Evolutionary conservation across 345 rosid species (phyloP), one percentile per base, ranked within the genome.

Genomic region (Pistacia vera): DNA sequence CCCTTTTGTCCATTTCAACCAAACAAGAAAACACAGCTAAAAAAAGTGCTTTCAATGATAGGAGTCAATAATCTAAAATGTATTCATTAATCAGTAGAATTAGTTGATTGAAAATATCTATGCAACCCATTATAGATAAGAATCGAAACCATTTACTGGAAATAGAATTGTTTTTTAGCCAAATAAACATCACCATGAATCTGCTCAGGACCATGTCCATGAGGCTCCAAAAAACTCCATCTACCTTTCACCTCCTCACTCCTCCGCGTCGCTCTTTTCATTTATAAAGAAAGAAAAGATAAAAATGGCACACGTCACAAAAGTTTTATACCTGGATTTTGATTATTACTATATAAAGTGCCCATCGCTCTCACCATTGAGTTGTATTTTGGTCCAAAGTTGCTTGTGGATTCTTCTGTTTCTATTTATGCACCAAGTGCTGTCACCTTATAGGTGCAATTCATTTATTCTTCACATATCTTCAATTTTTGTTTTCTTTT

Each of bases 251-350:
- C 78, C 87, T 67, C 70, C 66, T 22, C 83, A 79, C 78, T 79
- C 78, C 68, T 77, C 87, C 78, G 79, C 83, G 79, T 84, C 75
- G 33, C 79, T 77, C 74, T 30, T 68, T 62, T 20, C 1, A 5
- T 14, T 4, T 16, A n/a, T 49, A 35, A 28, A 44, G 14, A 25
- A 36, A 51, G 33, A 68, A 36, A 66, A 46, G 46, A 35, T 41
- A 41, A 25, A 3, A 18, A 35, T 56, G 73, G 73, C 58, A 70
- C 35, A 67, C 17, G 17, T 33, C 33, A 30, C 48, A 68, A 46
- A 59, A 41, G 8, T 8, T 72, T 68, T 4, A 17, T 35, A 16
- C 44, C 35, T 8, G 17, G 18, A 11, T 22, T 59, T 71, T 71
- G 66, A 58, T 12, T 8, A 41, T 41, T 8, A 41, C 49, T 6